Evolutionary conservation across 148 eudicot species (phyloP).

Genomic region (Beta vulgaris): DNA sequence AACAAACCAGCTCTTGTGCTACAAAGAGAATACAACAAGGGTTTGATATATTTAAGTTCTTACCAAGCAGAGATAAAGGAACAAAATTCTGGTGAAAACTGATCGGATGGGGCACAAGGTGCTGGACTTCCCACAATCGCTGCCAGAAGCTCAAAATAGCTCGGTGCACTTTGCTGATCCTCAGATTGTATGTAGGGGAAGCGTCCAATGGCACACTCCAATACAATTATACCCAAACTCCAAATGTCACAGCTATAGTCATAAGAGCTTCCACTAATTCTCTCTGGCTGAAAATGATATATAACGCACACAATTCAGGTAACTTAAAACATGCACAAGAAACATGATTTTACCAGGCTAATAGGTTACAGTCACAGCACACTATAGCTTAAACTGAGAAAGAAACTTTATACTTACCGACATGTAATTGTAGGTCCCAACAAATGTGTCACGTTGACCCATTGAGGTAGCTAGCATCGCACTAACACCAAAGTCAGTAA

Average conservation of each 20-base stretch:
- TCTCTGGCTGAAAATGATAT: slow-evolving; percentile 66
- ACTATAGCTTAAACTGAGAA: not conserved
- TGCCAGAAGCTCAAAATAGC: slow-evolving; percentile 88
- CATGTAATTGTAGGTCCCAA: slow-evolving; percentile 97
- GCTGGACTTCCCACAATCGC: slow-evolving; percentile 82
- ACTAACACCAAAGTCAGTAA: slow-evolving; percentile 98
- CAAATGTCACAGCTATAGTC: slow-evolving; percentile 94
- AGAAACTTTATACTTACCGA: slow-evolving; percentile 52
- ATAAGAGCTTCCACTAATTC: slow-evolving; percentile 88
- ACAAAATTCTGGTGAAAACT: slow-evolving; percentile 97
- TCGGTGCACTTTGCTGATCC: slow-evolving; percentile 70
- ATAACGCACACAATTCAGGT: not conserved
- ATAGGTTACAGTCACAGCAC: not conserved
- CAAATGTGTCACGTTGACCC: slow-evolving; percentile 97
- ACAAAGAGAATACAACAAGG: not conserved
- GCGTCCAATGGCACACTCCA: slow-evolving; percentile 98
- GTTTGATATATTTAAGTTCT: slow-evolving; percentile 2
- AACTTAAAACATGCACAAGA: not conserved
- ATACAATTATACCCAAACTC: slow-evolving; percentile 93
- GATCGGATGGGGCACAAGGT: slow-evolving; percentile 92
- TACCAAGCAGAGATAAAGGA: slow-evolving; percentile 93
- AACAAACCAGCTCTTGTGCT: not conserved
- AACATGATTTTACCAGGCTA: not conserved
- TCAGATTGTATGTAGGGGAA: slow-evolving; percentile 87
- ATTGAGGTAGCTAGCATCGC: slow-evolving; percentile 85